Evolutionary conservation across 768 basidiomycete genomes (phyloP).

Genomic region (Agrocybe chaxingu): DNA sequence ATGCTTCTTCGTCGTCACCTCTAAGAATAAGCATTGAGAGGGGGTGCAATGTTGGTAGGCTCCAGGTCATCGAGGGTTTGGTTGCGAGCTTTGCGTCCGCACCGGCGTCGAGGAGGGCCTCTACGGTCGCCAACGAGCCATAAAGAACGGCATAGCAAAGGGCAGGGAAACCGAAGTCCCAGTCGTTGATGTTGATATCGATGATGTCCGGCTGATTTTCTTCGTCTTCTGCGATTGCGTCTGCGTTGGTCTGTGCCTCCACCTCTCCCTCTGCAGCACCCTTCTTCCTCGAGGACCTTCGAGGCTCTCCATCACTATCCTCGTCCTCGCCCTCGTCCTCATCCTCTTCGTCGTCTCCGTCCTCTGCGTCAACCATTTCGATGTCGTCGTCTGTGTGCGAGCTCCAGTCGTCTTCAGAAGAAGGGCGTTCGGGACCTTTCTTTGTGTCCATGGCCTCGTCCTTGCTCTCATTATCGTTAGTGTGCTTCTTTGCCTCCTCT

Average conservation of each 20-base stretch:
- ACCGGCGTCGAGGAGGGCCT: conserved; percentile 43
- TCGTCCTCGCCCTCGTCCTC: conserved; percentile 22
- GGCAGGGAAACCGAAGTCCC: conserved; percentile 56
- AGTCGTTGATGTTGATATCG: conserved; percentile 51
- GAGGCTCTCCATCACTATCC: conserved; percentile 19
- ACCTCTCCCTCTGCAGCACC: conserved; percentile 10
- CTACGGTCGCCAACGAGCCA: conserved; percentile 40
- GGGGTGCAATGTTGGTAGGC: conserved; percentile 27
- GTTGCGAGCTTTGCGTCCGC: conserved; percentile 40
- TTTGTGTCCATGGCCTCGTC: conserved; percentile 24
- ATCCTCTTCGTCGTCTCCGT: conserved; percentile 30
- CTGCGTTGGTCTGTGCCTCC: conserved; percentile 9
- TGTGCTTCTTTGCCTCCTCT: conserved; percentile 22
- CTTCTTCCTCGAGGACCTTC: conserved; percentile 14
- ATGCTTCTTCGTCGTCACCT: conserved; percentile 38
- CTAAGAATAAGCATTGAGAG: conserved; percentile 36
- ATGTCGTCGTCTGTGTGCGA: conserved; percentile 38
- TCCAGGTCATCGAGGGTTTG: conserved; percentile 19
- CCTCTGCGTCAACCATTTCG: conserved; percentile 28
- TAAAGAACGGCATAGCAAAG: conserved; percentile 49
- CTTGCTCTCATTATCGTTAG: conserved; percentile 18
- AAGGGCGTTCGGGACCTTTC: conserved; percentile 27
- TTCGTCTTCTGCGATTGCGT: conserved; percentile 46
- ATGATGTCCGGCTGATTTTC: conserved; percentile 51
- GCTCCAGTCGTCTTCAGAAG: conserved; percentile 51